Evolutionary conservation across 371 early-diverging fungal species (phyloP).

Genomic region (Mucor indicus): DNA sequence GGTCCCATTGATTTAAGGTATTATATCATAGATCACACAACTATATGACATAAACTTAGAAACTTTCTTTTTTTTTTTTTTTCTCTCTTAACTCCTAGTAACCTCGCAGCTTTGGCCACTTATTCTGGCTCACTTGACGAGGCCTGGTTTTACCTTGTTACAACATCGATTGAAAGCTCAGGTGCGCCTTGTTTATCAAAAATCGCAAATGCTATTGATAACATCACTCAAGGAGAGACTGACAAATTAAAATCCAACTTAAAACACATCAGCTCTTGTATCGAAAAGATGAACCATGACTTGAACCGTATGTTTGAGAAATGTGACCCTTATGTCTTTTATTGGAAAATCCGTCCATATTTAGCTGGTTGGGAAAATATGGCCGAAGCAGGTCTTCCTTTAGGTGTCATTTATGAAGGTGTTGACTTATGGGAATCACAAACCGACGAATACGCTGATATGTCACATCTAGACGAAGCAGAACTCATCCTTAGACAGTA

Average conservation of each 20-base stretch:
- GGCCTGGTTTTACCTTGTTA: constrained; percentile 94
- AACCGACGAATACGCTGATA: constrained; percentile 52
- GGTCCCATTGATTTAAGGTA: constrained; percentile 72
- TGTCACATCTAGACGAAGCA: constrained; percentile 54
- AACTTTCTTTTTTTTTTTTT: no score
- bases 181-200: constrained; percentile 78
- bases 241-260: constrained; percentile 51
- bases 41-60: no score
- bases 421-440: constrained; percentile 51
- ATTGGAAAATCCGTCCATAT: constrained; percentile 90
- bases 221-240: constrained; percentile 44
- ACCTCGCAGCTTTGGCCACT: constrained; percentile 78
- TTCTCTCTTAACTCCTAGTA: no score
- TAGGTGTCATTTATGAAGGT: constrained; percentile 90
- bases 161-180: constrained; percentile 84
- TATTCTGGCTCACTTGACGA: constrained; percentile 92
- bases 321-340: constrained; percentile 95
- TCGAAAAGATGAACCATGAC: constrained; percentile 60
- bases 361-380: constrained; percentile 93
- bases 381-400: constrained; percentile 79
- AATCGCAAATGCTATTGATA: constrained; percentile 56
- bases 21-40: no score
- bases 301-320: constrained; percentile 89
- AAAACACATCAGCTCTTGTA: constrained; percentile 48
- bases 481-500: constrained; percentile 55